Base-by-base conservation (phyloP, 345 rosid species). In the Bruguiera gymnorhiza region DNA sequence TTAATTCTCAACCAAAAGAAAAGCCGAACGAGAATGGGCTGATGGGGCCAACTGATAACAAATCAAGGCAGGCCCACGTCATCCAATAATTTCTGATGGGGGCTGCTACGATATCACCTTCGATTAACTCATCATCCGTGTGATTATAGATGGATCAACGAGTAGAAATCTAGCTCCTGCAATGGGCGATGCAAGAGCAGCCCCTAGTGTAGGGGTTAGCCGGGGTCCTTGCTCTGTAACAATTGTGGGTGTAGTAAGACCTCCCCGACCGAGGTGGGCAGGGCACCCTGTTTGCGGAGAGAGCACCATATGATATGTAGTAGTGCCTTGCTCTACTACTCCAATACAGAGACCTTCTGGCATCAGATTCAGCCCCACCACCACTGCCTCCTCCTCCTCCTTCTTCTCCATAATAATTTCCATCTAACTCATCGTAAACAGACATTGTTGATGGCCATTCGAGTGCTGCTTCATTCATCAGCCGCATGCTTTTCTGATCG, bases 201-300 rank as follows among this genome's bases (percentile, higher is more conserved):
- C 79, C 79, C 19, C 79, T 66, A 16, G 31, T 29, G 68, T 76
- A 76, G 7, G 75, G 79, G 19, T 76, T 70, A 20, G 55, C 75
- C 16, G 71, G 79, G 1, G 31, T 24, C 53, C 57, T 60, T 13
- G 79, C 55, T 6, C 23, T 31, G 61, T 29, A 67, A 58, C 80
- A 76, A n/a, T 76, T 36, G 26, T 46, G 64, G 26, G 72, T 66
- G n/a, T 76, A 76, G 54, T 76, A 76, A 43, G 80, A 71, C 65
- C 64, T 71, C 9, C 80, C 80, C 0, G 80, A 76, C 3, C 80
- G 58, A 13, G 80, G 69, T 2, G 80, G 76, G n/a, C 80, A 76
- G 1, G 80, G 76, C 2, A 71, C 71, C 27, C 75, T 60, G 60
- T 76, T 71, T 18, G 80, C 69, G 8, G 75, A 66, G 13, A 75